These are phyloP conservation scores for Pythium guiyangense DNA, from an alignment of 352 stramenopile species.

Conservation along the genomic window DNA sequence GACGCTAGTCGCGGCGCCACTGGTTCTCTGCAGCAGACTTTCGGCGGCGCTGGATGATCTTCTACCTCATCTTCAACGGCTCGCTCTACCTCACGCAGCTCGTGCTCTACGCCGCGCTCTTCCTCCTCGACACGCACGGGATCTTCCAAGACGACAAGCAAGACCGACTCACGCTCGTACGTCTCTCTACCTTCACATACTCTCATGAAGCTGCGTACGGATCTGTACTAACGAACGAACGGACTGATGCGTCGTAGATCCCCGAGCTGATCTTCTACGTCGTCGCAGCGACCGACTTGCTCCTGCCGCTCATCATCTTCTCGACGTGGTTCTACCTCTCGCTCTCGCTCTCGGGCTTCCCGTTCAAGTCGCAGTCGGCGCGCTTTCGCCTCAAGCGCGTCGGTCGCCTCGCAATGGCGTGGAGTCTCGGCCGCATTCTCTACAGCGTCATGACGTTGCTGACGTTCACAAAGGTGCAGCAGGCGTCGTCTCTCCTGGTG, in stretches of 20 bases:
- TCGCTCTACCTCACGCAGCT: slow-evolving; percentile 85
- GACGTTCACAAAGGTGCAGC: slow-evolving; percentile 75
- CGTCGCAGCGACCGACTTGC: slow-evolving; percentile 81
- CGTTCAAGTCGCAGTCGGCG: slow-evolving; percentile 67
- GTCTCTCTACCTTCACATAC: background rate
- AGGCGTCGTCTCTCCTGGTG: no score
- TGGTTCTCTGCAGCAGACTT: slow-evolving; percentile 89
- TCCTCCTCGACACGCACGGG: slow-evolving; percentile 76
- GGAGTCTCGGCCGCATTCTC: slow-evolving; percentile 81
- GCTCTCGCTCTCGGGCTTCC: slow-evolving; percentile 84
- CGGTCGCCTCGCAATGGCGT: slow-evolving; percentile 63
- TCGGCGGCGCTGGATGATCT: slow-evolving; percentile 87
- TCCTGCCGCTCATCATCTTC: slow-evolving; percentile 87
- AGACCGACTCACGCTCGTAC: slow-evolving; percentile 64
- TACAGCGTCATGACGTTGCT: slow-evolving; percentile 87
- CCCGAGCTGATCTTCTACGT: slow-evolving; percentile 77
- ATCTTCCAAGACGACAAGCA: slow-evolving; percentile 78
- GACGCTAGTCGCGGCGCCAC: slow-evolving; percentile 70
- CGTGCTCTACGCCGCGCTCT: slow-evolving; percentile 86
- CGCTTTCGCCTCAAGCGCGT: slow-evolving; percentile 55
- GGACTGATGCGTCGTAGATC: slow-evolving; percentile 29
- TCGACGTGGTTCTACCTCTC: slow-evolving; percentile 88
- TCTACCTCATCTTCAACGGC: slow-evolving; percentile 91
- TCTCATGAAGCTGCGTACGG: no score
- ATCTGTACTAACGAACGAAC: no score